Evolutionary conservation across 2,329 filamentous ascomycete species (phyloP).

Genomic region (Colletotrichum incanum): DNA sequence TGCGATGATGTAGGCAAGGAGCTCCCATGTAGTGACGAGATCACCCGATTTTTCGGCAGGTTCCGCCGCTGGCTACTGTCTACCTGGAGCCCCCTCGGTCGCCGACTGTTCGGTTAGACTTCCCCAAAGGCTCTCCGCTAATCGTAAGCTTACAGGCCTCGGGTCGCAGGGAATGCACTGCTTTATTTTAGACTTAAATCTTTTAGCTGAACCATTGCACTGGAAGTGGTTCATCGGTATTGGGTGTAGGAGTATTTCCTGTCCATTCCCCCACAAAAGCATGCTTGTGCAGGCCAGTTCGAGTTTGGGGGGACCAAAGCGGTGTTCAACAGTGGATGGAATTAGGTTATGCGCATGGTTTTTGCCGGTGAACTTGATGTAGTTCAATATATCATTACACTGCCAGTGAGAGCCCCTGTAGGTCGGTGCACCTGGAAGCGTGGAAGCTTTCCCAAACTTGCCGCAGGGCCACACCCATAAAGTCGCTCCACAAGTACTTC

Average conservation of each 20-base stretch:
- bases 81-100: neutral
- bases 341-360: too few species aligned
- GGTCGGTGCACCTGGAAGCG: too few species aligned
- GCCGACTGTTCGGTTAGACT: neutral
- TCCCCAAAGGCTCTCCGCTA: neutral
- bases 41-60: slow-evolving; percentile 5
- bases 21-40: neutral
- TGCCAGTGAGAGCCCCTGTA: too few species aligned
- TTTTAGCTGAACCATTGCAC: neutral
- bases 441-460: too few species aligned
- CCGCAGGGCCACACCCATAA: too few species aligned
- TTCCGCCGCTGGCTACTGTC: slow-evolving; percentile 1
- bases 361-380: too few species aligned
- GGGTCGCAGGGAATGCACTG: neutral
- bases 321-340: too few species aligned
- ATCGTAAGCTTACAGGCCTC: neutral
- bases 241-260: neutral
- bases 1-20: slow-evolving; percentile 28
- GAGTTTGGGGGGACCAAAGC: too few species aligned
- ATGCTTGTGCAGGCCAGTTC: too few species aligned
- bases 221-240: neutral
- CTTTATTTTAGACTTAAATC: neutral
- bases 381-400: too few species aligned
- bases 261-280: neutral
- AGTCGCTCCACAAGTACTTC: too few species aligned